phyloP scores from a whole-genome alignment of 306 rosid genomes.

The Gastrolobium bilobum region DNA sequence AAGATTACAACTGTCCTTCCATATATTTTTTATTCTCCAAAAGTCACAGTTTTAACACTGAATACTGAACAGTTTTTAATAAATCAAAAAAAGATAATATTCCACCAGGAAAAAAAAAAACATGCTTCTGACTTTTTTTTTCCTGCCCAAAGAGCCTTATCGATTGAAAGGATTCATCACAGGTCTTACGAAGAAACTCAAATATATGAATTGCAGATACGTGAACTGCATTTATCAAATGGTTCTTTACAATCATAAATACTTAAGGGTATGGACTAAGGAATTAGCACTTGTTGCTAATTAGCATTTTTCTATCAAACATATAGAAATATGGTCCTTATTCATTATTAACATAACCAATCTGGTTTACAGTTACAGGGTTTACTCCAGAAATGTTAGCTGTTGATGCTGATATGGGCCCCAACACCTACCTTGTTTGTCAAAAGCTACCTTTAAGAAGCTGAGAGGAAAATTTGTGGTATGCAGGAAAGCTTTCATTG shows the following conservation, averaged over 20 bases:
- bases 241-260: slow-evolving; percentile 8
- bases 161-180: slow-evolving; percentile 5
- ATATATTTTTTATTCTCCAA: slow-evolving; percentile 12
- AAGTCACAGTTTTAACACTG: background rate
- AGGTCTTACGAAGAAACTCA: slow-evolving; percentile 16
- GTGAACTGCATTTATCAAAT: slow-evolving; percentile 25
- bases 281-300: slow-evolving; percentile 8
- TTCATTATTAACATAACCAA: slow-evolving; percentile 18
- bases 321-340: background rate
- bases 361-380: slow-evolving; percentile 19
- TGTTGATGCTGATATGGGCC: slow-evolving; percentile 5
- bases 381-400: slow-evolving; percentile 2
- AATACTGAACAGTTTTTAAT: slow-evolving; percentile 17
- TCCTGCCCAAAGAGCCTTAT: slow-evolving; percentile 10
- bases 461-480: background rate
- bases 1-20: background rate
- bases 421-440: slow-evolving; percentile 32
- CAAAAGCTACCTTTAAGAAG: slow-evolving; percentile 31
- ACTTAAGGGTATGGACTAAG: background rate
- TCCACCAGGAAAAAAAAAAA: background rate
- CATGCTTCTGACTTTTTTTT: slow-evolving; percentile 19
- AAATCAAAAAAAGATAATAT: background rate
- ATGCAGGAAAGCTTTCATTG: slow-evolving; percentile 40
- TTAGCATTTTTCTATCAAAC: slow-evolving; percentile 23
- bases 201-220: slow-evolving; percentile 30